Base-by-base conservation (phyloP, 2,329 filamentous ascomycete genomes). In the Spiromastix sp. region DNA sequence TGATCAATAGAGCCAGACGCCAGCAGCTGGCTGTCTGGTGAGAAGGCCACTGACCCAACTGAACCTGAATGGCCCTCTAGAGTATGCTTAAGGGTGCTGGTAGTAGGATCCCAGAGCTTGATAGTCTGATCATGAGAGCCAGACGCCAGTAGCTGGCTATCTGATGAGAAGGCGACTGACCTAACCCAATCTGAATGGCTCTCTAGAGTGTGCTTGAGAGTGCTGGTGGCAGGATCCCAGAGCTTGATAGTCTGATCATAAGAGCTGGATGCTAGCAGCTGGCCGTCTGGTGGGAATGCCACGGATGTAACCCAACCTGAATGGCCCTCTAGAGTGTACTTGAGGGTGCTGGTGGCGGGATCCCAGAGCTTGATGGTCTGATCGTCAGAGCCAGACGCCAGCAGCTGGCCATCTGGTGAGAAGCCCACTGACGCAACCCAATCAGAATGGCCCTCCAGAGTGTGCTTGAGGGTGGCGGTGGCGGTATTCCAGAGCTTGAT, bases 331-430 rank as follows among this genome's bases (percentile, higher is more conserved):
- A 39, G 37, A 16, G 22, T 44, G n/a, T 22, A 7, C n/a, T 31
- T 17, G 19, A 19, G 31, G 18, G 10, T 12, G 7, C 30, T 25
- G n/a, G 38, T 41, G 11, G 9, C 19, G n/a, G 15, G 17, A 37
- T 50, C 38, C 49, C 48, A 52, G 10, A 52, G 22, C 24, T 33
- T 39, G 18, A 50, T 30, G 8, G 44, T 49, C 3, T 25, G 17
- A 30, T 53, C 47, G 9, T 30, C 4, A 4, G 48, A 50, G 18
- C 18, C 42, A 6, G 50, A 52, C 7, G 47, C 48, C 4, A 54
- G 16, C n/a, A 37, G 32, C n/a, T 42, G 40, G 15, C 45, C 39
- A 29, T 49, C 44, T 13, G 36, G 40, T 18, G 49, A 51, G 40
- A 53, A 54, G 7, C 37, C 46, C 20, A 52, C 38, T 16, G 33